Base-by-base conservation (phyloP, 441 rosid species). In the Syzygium syzygioides region DNA sequence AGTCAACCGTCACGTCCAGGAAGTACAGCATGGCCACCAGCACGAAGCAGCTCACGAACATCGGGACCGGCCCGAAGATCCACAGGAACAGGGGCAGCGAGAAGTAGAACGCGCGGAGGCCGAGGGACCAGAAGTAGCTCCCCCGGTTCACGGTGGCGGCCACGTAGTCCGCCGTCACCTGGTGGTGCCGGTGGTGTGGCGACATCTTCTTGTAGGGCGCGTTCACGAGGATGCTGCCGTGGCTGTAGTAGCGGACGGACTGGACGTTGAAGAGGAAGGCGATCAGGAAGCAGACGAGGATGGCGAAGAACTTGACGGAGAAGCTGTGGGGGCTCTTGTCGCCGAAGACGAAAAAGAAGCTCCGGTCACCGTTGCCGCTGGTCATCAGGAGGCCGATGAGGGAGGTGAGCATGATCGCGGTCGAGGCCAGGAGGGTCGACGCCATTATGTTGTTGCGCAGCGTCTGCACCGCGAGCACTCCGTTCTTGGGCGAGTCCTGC, bases 361-460 rank as follows among this genome's bases (percentile, higher is more conserved):
- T 90, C 86, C 91, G 62, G 2, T 88, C 87, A 15, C 91, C 89
- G 12, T 89, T 56, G 53, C 87, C 91, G 76, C 93, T 89, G 1
- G 94, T 92, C 97, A 96, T 96, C 79, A 96, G 91, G n/a, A 96
- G 88, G 0, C 96, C 98, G 32, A 97, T 94, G 55, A 97, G 92
- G 23, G 98, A 97, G 92, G 99, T 93, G 54, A 96, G 91, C 96
- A 92, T 96, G 90, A 97, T 96, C 4, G 99, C 97, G 10, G 97
- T 96, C 25, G 99, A 95, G 52, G 99, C 99, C 88, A 97, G 92
- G 14, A 97, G 91, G 55, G 98, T 97, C 55, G 99, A 97, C 12
- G 99, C 99, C 99, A 97, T 97, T 92, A 96, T 96, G 94, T 97
- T 97, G 94, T 96, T 96, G 32, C 99, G 90, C 87, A 97, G 92